Conservation (phyloP, 176 grass and related monocot species). For the Otatea glauca region DNA sequence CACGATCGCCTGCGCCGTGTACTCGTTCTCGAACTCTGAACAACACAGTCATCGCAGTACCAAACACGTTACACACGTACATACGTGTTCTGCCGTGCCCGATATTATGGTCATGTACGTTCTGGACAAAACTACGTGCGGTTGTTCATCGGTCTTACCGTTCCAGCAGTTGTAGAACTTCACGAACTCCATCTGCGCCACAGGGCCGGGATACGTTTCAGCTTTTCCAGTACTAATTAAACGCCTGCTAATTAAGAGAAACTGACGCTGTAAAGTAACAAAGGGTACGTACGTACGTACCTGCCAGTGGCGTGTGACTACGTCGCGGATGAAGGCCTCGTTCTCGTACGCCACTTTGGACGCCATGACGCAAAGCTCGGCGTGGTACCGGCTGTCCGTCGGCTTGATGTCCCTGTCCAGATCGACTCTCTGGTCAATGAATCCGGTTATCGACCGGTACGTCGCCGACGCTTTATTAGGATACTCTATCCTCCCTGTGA, state of each 20-base stretch:
- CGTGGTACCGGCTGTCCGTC: conserved; percentile 46
- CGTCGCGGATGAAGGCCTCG: conserved; percentile 53
- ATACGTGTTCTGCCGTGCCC: not conserved
- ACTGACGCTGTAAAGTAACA: not conserved
- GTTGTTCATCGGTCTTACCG: conserved; percentile 23
- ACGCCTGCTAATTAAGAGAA: not conserved
- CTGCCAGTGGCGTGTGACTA: conserved; percentile 48
- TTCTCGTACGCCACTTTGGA: conserved; percentile 74
- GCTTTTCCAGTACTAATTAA: not conserved
- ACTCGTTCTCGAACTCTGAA: conserved; percentile 52
- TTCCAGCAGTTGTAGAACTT: conserved; percentile 71
- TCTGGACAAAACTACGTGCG: not conserved
- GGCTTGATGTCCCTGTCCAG: conserved; percentile 46
- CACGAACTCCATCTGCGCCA: conserved; percentile 60
- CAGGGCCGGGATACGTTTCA: not conserved
- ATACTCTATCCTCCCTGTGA: conserved; percentile 40
- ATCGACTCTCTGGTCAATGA: conserved; percentile 54
- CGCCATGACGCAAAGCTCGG: conserved; percentile 64
- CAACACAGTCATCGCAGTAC: not conserved
- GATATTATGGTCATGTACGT: not conserved
- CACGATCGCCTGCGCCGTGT: conserved; percentile 56
- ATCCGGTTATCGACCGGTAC: conserved; percentile 48
- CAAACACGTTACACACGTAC: not conserved
- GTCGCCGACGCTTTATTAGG: conserved; percentile 48
- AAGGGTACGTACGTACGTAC: not conserved